Evolutionary conservation across 169 alveolate genomes (phyloP), one percentile per base, ranked within the genome.

Genomic region (Eimeria sp.): DNA sequence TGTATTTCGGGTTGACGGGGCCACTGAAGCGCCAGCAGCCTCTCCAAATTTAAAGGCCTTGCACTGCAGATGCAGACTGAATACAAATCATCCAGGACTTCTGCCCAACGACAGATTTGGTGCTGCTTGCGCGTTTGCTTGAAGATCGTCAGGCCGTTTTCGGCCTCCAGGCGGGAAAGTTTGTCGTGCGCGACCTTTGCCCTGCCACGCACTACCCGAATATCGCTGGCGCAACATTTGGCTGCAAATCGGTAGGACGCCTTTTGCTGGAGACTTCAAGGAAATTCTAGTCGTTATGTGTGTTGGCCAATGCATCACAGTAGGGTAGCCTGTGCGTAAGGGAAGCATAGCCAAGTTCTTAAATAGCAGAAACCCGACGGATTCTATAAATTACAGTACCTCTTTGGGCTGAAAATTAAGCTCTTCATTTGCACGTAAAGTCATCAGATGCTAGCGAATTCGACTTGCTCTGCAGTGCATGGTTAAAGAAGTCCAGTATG

Each of bases 221-320:
- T 54, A 62, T 87, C 56, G 83, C 43, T 30, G 94, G 83, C 52
- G 82, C 94, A 83, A 9, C 37, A 40, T 87, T 43, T 62, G 94
- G 94, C 49, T 87, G 94, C 94, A 66, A 87, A 64, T 40, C 82
- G 62, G 94, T 87, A 87, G 0, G 88, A 52, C 27, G 16, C 54
- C 0, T 40, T 40, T 11, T 18, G 27, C 58, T 74, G 56, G 56
- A 74, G 18, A 74, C 83, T 1, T 16, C 20, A 74, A 13, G 18
- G 83, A 40, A 74, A 10, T 37, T 9, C 30, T 37, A 18, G 23
- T 18, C 58, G 56, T 0, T 16, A 74, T 23, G 1, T 16, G 56
- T 40, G 11, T 0, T 40, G 54, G 78, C 78, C 33, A 33, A 46
- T 68, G 78, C 49, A 68, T n/a, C 52, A 13, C 78, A 23, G 78